Evolutionary conservation across 2,329 filamentous ascomycete species (phyloP), one percentile per base, ranked within the genome.

Genomic region (Colletotrichum sp.): DNA sequence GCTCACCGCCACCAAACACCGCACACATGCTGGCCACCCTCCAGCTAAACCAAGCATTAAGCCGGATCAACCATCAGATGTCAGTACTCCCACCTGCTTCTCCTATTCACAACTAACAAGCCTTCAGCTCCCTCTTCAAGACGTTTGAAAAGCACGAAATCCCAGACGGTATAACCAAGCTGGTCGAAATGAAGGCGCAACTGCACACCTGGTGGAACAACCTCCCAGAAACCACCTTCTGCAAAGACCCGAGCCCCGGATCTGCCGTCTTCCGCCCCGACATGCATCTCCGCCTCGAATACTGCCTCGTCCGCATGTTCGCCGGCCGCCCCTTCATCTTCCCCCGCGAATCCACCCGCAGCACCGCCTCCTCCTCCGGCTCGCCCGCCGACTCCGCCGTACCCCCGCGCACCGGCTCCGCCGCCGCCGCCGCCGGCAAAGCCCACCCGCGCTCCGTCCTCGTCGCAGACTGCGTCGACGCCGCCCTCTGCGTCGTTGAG

Each of bases 251-350:
- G 15, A 85, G 84, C 26, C 83, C 87, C 1, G 79, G 82, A 6
- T 83, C 84, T 5, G 83, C 84, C 4, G 80, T 87, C 6, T 88
- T 88, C 69, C 87, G 89, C 12, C 85, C 87, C 7, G 87, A 88
- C 59, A 86, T 89, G 52, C 89, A 91, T 72, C 80, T 91, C 10
- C 87, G 88, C 71, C 83, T 91, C 4, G 89, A 90, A 75, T 90
- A 90, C 79, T 89, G 89, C 78, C 83, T 90, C 59, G 85, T 89
- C 5, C 85, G 89, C 59, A 88, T 91, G 79, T 91, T 90, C 75
- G 86, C 89, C 68, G 89, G 89, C 18, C 86, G 89, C 3, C 88
- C 88, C 4, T 91, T 91, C 78, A 86, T 91, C 24, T 88, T 90
- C 76, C 84, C 82, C 73, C 72, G 80, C 79, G 76, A 79, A 70